These are phyloP conservation scores for Colletotrichum sp. DNA, from an alignment of 2,329 filamentous ascomycete genomes.

Conservation along the genomic window DNA sequence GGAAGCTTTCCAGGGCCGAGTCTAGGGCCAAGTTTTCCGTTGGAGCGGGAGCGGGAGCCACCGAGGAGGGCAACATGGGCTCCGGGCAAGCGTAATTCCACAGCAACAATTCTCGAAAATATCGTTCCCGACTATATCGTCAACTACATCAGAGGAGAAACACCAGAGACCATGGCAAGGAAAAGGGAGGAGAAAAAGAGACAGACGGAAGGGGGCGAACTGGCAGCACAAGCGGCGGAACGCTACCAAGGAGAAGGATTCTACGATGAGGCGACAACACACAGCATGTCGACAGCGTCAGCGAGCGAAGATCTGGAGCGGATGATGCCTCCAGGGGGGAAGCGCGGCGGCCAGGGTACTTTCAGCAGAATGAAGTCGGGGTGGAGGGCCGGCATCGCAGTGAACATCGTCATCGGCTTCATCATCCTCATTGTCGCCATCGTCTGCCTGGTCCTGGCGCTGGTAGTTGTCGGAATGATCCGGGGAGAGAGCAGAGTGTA, in stretches of 20 bases:
- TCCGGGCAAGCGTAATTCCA: conserved; percentile 19
- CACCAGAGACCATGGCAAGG: conserved; percentile 55
- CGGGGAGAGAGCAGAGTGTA: conserved; percentile 41
- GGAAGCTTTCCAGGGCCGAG: conserved; percentile 2
- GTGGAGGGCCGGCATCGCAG: conserved; percentile 53
- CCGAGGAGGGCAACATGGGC: conserved; percentile 22
- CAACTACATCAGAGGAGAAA: conserved; percentile 61
- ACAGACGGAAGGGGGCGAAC: conserved; percentile 32
- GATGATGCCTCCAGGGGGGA: conserved; percentile 4
- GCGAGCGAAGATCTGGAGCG: conserved; percentile 17
- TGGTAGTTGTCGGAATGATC: conserved; percentile 35
- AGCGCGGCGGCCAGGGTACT: conserved; percentile 28
- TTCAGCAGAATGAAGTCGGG: conserved; percentile 37
- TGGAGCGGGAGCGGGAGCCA: background rate
- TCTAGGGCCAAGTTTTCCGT: background rate
- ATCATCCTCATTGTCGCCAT: conserved; percentile 42
- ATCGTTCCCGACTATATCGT: conserved; percentile 61
- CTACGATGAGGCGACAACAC: conserved; percentile 13
- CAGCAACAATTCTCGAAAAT: conserved; percentile 28
- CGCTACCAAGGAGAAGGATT: background rate
- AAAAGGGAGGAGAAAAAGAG: conserved; percentile 41
- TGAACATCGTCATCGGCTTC: conserved; percentile 46
- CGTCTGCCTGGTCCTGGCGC: conserved; percentile 42
- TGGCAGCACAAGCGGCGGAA: conserved; percentile 21
- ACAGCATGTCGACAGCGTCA: background rate